Evolutionary conservation across 352 stramenopile genomes (phyloP).

Genomic region (Pythium monospermum): DNA sequence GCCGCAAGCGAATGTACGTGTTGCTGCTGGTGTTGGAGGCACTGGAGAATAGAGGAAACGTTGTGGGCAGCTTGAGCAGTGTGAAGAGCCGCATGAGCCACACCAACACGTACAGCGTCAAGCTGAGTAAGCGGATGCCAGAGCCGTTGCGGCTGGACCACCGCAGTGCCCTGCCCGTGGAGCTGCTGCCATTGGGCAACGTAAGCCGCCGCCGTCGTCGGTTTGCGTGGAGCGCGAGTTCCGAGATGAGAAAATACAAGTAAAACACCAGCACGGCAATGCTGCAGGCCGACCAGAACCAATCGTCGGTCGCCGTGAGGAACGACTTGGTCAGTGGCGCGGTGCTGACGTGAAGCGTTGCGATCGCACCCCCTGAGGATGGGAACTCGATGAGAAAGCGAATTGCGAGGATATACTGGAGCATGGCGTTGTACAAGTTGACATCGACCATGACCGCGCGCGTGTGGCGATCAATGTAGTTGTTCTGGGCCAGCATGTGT

Average conservation of each 20-base stretch:
- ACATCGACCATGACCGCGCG: constrained; percentile 41
- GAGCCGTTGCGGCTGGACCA: constrained; percentile 29
- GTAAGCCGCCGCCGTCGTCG: constrained; percentile 18
- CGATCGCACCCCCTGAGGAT: constrained; percentile 29
- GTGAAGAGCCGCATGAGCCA: constrained; percentile 41
- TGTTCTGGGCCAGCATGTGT: constrained; percentile 20
- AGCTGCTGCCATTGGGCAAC: background rate
- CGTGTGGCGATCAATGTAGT: constrained; percentile 37
- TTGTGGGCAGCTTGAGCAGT: constrained; percentile 29
- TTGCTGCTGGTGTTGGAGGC: too few species aligned
- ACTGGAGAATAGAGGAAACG: constrained; percentile 27
- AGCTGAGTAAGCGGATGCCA: constrained; percentile 23
- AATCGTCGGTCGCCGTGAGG: constrained; percentile 25
- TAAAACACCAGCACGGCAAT: constrained; percentile 36
- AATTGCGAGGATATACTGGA: constrained; percentile 30
- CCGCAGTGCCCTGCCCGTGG: constrained; percentile 13
- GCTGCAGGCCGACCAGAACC: constrained; percentile 25
- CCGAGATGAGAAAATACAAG: constrained; percentile 37
- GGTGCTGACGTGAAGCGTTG: constrained; percentile 19
- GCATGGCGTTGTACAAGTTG: constrained; percentile 47
- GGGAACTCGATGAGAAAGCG: constrained; percentile 49
- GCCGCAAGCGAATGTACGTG: constrained; percentile 33
- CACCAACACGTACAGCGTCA: constrained; percentile 32
- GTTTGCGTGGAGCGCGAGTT: constrained; percentile 27
- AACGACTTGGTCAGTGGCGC: constrained; percentile 42